Evolutionary conservation across 1,284 basidiomycete species (phyloP).

Genomic region (Omphalotus olearius): DNA sequence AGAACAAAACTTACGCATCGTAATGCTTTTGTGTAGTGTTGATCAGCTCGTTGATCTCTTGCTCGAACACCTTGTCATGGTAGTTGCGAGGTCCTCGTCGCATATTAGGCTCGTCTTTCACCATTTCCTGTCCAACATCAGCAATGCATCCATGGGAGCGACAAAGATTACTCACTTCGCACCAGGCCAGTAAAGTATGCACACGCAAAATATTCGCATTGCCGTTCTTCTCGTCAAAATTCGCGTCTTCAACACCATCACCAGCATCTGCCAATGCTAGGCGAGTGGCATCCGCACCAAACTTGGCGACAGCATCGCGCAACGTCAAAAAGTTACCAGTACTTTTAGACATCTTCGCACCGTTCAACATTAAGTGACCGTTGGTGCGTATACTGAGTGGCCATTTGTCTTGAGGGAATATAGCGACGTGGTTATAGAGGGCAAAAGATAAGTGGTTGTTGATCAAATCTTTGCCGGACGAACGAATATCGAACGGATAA

Average conservation of each 20-base stretch:
- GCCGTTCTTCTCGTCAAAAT: conserved; percentile 98
- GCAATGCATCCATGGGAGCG: background rate
- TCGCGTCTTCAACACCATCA: conserved; percentile 95
- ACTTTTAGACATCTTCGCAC: conserved; percentile 99
- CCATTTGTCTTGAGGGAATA: conserved; percentile 95
- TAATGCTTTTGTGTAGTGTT: conserved; percentile 78
- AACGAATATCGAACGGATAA: conserved; percentile 98
- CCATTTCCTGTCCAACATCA: conserved; percentile 57
- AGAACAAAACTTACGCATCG: conserved; percentile 59
- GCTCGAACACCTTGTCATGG: conserved; percentile 88
- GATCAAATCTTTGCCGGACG: conserved; percentile 98
- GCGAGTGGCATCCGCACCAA: conserved; percentile 91
- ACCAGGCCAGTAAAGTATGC: conserved; percentile 91
- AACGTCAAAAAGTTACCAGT: conserved; percentile 88
- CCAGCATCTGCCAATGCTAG: conserved; percentile 95
- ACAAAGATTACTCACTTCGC: conserved; percentile 56
- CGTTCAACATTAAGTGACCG: conserved; percentile 97
- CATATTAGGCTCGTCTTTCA: conserved; percentile 63
- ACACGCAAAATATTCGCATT: conserved; percentile 96
- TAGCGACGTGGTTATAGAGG: conserved; percentile 90
- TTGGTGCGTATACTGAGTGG: conserved; percentile 91
- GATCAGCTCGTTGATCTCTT: conserved; percentile 88
- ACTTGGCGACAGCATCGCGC: conserved; percentile 77
- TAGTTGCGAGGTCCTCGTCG: conserved; percentile 69
- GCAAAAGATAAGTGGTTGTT: conserved; percentile 96